Conservation (phyloP, 2,329 filamentous ascomycete species). For the Fusarium nematophilum region DNA sequence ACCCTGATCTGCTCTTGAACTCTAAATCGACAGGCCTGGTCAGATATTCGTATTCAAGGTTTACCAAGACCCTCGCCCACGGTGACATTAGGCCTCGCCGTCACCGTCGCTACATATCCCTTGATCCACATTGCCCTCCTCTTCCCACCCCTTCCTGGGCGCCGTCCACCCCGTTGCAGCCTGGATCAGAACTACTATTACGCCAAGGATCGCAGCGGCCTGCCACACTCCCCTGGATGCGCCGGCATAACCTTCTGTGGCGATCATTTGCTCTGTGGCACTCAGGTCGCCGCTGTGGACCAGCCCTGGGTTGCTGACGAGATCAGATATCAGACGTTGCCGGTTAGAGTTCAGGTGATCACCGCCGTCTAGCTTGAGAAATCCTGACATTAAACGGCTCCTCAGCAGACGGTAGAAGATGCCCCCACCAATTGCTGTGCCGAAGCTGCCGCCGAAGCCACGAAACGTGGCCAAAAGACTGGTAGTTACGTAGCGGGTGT, state of each 20-base stretch:
- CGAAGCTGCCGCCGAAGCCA: slow-evolving; percentile 84
- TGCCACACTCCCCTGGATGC: slow-evolving; percentile 60
- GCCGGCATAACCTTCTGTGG: slow-evolving; percentile 59
- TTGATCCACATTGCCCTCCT: slow-evolving; percentile 50
- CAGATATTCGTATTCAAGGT: slow-evolving; percentile 1
- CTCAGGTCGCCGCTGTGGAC: slow-evolving; percentile 58
- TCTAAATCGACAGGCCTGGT: neutral
- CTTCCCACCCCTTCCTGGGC: slow-evolving; percentile 61
- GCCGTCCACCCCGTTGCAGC: slow-evolving; percentile 63
- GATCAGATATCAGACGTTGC: slow-evolving; percentile 55
- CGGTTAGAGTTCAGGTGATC: slow-evolving; percentile 48
- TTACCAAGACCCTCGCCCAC: no score
- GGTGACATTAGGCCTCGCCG: slow-evolving; percentile 41
- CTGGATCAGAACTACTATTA: slow-evolving; percentile 60
- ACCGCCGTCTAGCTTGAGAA: slow-evolving; percentile 59
- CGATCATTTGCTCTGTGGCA: slow-evolving; percentile 56
- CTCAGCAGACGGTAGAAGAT: slow-evolving; percentile 74
- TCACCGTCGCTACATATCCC: slow-evolving; percentile 45
- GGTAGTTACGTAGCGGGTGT: slow-evolving; percentile 79
- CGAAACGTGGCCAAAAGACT: slow-evolving; percentile 83
- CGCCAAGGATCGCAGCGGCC: slow-evolving; percentile 56
- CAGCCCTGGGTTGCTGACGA: slow-evolving; percentile 63
- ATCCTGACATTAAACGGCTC: slow-evolving; percentile 65
- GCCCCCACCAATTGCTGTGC: slow-evolving; percentile 82
- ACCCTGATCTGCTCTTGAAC: neutral